phyloP scores from a whole-genome alignment of 2,329 filamentous ascomycete species.

The Fusarium sp. region DNA sequence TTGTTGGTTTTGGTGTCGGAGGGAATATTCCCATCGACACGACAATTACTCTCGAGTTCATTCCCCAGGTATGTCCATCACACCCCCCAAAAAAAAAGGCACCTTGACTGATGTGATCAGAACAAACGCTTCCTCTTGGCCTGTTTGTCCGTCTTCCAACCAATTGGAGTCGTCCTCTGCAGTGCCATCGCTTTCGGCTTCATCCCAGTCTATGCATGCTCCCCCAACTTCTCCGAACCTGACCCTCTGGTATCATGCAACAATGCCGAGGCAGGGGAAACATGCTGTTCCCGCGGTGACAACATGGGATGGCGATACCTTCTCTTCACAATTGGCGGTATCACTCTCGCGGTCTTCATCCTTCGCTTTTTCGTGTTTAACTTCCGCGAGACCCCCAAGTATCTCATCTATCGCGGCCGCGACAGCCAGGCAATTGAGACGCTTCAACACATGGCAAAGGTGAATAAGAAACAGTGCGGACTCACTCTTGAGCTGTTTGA shows the following conservation, averaged over 20 bases:
- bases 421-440: constrained; percentile 59
- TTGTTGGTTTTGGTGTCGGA: constrained; percentile 62
- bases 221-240: constrained; percentile 59
- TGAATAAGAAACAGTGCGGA: constrained; percentile 48
- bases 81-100: rapidly evolving
- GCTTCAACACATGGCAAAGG: constrained; percentile 57
- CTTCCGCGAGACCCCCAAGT: constrained; percentile 60
- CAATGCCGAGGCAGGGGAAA: constrained; percentile 37
- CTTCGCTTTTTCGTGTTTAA: constrained; percentile 58
- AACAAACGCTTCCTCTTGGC: constrained; percentile 62
- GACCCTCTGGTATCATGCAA: constrained; percentile 56
- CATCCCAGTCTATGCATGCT: constrained; percentile 61
- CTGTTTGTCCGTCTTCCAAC: constrained; percentile 64
- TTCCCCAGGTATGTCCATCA: constrained; percentile 51
- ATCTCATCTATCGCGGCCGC: constrained; percentile 54
- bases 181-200: constrained; percentile 63
- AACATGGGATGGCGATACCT: constrained; percentile 65
- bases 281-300: constrained; percentile 50
- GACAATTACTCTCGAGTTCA: constrained; percentile 65
- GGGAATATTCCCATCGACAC: constrained; percentile 67
- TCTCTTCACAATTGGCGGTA: constrained; percentile 55
- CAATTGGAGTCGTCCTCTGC: constrained; percentile 62
- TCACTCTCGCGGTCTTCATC: constrained; percentile 56
- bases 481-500: constrained; percentile 52
- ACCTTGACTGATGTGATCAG: background rate